A percentile compares a stretch with the other conserved stretches of the same genome.
phyloP scores from a whole-genome alignment of 768 basidiomycete species.

The Mycena rosella region DNA sequence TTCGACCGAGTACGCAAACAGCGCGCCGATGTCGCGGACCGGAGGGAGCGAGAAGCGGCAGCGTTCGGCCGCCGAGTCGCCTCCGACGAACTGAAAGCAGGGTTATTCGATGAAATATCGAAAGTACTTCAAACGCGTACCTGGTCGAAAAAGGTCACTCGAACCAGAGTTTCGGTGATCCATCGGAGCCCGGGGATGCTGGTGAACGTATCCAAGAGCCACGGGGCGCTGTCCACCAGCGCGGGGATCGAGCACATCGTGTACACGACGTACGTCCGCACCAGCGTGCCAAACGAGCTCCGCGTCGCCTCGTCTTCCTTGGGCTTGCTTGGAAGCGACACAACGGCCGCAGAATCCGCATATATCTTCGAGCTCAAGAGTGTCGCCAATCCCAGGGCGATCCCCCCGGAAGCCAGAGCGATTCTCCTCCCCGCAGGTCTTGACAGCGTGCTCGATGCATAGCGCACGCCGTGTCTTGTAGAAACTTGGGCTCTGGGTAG shows the following conservation, averaged over 20 bases:
- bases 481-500: neutral
- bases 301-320: slow-evolving; percentile 22
- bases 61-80: slow-evolving; percentile 80
- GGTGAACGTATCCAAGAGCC: slow-evolving; percentile 65
- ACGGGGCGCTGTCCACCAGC: slow-evolving; percentile 82
- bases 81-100: slow-evolving; percentile 82
- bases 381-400: slow-evolving; percentile 29
- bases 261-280: slow-evolving; percentile 87
- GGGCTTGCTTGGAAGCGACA: slow-evolving; percentile 1
- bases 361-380: slow-evolving; percentile 19
- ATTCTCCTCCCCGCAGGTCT: neutral
- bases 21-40: slow-evolving; percentile 78
- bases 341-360: slow-evolving; percentile 22
- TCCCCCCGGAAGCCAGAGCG: slow-evolving; percentile 25
- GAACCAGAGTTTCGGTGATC: slow-evolving; percentile 76
- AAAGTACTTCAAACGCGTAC: slow-evolving; percentile 50
- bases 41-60: slow-evolving; percentile 75
- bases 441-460: slow-evolving; percentile 23
- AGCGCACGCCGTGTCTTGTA: slow-evolving; percentile 17
- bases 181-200: slow-evolving; percentile 71
- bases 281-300: slow-evolving; percentile 54
- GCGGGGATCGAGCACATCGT: slow-evolving; percentile 81
- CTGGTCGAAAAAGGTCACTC: slow-evolving; percentile 89
- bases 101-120: neutral
- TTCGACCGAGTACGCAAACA: slow-evolving; percentile 91